These are phyloP conservation scores for Boletus sp. DNA, from an alignment of 768 basidiomycete genomes.

Conservation along the genomic window DNA sequence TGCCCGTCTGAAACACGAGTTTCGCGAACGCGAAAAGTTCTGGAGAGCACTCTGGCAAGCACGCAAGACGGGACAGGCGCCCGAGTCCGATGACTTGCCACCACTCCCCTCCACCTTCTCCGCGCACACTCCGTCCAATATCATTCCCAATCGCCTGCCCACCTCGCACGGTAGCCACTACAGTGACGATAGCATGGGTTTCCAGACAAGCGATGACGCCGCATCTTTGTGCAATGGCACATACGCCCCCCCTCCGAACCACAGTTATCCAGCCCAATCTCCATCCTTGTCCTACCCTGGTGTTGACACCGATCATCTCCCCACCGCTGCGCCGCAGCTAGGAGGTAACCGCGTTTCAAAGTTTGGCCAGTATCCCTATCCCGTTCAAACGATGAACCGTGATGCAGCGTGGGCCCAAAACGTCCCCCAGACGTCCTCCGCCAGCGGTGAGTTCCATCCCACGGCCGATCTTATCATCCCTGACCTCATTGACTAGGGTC, in stretches of 20 bases:
- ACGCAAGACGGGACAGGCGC: slow-evolving; percentile 52
- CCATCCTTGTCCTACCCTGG: slow-evolving; percentile 41
- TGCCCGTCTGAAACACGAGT: slow-evolving; percentile 57
- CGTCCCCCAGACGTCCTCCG: slow-evolving; percentile 30
- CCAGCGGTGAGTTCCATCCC: slow-evolving; percentile 29
- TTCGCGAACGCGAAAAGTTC: slow-evolving; percentile 69
- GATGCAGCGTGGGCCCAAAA: slow-evolving; percentile 29
- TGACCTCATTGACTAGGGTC: slow-evolving; percentile 50
- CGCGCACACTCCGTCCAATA: slow-evolving; percentile 31
- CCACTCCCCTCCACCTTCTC: slow-evolving; percentile 45
- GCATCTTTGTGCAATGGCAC: slow-evolving; percentile 41
- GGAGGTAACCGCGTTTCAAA: slow-evolving; percentile 44
- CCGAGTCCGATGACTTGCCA: slow-evolving; percentile 51
- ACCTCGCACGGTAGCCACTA: slow-evolving; percentile 36
- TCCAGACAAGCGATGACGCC: slow-evolving; percentile 48
- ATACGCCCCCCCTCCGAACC: slow-evolving; percentile 40
- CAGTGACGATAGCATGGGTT: slow-evolving; percentile 43
- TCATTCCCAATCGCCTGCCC: slow-evolving; percentile 36
- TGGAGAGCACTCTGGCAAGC: slow-evolving; percentile 69
- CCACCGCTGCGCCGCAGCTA: slow-evolving; percentile 29
- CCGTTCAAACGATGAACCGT: slow-evolving; percentile 34
- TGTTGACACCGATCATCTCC: slow-evolving; percentile 32
- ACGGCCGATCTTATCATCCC: slow-evolving; percentile 28
- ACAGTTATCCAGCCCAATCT: slow-evolving; percentile 45
- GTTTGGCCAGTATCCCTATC: slow-evolving; percentile 50